Evolutionary conservation across 306 rosid genomes (phyloP), one percentile per base, ranked within the genome.

Genomic region (Dalbergia cultrata): DNA sequence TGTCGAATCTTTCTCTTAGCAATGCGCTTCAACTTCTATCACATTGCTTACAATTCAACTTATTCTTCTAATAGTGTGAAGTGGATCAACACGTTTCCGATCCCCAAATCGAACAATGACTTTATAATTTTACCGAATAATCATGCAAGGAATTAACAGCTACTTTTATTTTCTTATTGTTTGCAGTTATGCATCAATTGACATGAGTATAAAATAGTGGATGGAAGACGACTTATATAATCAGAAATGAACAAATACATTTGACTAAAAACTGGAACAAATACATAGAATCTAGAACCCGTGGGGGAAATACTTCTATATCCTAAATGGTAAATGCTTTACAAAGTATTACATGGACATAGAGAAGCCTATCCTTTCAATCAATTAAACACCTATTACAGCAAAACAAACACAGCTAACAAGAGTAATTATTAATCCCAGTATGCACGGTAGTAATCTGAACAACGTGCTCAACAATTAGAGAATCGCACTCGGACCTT

Each of bases 401-500:
- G n/a, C 12, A 14, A 9, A 16, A n/a, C 19, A 14, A 53, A 53
- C 19, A 53, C 3, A 6, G 59, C 21, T 37, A 65, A 16, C 2
- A 69, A 34, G n/a, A 11, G 45, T 33, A 70, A 26, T 26, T 1
- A 26, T 26, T 26, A 26, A 60, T 49, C 17, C 77, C 44, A 17
- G 9, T 70, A 70, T 63, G 39, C 17, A 63, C 70, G 62, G 5
- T 13, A 14, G 5, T 13, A 14, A 52, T 68, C 68, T 59, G 77
- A 74, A 80, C 71, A 70, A 34, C 70, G 75, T 19, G 82, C 2
- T 16, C 33, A 35, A 80, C 44, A 80, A 75, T 39, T 8, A 71
- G 86, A 44, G 47, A 16, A 17, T 45, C 1, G 35, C 72, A 18
- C 70, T 64, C 79, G 39, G 13, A 53, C 22, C 68, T 64, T 85